A percentile compares a stretch with the other conserved stretches of the same genome.
phyloP scores from a whole-genome alignment of 2,329 filamentous ascomycete species.

The Arthrobotrys pseudoclavata region DNA sequence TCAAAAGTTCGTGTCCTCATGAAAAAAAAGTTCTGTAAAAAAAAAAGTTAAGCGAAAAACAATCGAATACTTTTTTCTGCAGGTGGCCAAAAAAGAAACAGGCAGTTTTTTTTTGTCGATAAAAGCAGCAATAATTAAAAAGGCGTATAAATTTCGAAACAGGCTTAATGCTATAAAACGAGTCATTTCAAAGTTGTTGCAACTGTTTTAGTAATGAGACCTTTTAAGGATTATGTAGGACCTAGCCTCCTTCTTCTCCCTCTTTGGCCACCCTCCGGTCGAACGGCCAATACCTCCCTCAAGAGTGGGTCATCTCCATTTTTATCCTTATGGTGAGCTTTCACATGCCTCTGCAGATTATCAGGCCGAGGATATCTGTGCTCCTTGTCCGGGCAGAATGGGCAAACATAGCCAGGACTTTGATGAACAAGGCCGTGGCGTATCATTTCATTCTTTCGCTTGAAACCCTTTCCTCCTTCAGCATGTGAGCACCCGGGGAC shows the following conservation, averaged over 20 bases:
- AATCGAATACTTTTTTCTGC: slow-evolving; percentile 43
- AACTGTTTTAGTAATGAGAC: slow-evolving; percentile 8
- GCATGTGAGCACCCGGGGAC: slow-evolving; percentile 75
- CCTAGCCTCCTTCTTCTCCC: slow-evolving; percentile 75
- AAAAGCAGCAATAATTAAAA: slow-evolving; percentile 31
- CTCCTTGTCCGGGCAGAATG: slow-evolving; percentile 92
- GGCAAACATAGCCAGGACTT: slow-evolving; percentile 94
- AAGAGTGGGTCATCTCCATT: slow-evolving; percentile 86
- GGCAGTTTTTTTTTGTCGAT: slow-evolving; percentile 12
- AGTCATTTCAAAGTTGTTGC: slow-evolving; percentile 25
- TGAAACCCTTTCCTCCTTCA: slow-evolving; percentile 77
- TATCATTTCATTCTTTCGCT: slow-evolving; percentile 81
- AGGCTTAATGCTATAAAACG: slow-evolving; percentile 21
- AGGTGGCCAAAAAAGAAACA: slow-evolving; percentile 16
- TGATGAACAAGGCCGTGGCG: slow-evolving; percentile 88
- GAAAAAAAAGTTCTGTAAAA: slow-evolving; percentile 25
- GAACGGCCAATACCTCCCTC: slow-evolving; percentile 85
- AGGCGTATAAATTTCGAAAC: slow-evolving; percentile 31
- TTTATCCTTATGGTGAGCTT: slow-evolving; percentile 90
- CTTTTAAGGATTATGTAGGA: slow-evolving; percentile 43
- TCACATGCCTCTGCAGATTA: slow-evolving; percentile 94
- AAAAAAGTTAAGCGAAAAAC: neutral
- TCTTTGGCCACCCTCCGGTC: slow-evolving; percentile 84
- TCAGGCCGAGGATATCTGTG: slow-evolving; percentile 96
- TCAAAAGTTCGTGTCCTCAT: slow-evolving; percentile 40